These are phyloP conservation scores for Fusarium sp. DNA, from an alignment of 2,329 filamentous ascomycete species.

Conservation along the genomic window DNA sequence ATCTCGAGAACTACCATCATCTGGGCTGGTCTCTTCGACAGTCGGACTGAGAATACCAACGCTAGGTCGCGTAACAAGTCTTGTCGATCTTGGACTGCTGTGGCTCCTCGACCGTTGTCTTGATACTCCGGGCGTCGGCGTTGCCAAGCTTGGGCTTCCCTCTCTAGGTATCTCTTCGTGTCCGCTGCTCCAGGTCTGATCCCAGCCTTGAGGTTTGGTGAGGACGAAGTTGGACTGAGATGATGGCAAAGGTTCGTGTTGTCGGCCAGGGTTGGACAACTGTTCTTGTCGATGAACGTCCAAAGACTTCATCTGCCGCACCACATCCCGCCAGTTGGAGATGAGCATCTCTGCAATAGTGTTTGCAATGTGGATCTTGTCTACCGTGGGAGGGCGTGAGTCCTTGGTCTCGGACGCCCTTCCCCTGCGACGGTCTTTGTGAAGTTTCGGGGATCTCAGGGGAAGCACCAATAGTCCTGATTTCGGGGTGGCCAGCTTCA, in stretches of 20 bases:
- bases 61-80: conserved; percentile 38
- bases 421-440: conserved; percentile 42
- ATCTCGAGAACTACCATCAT: conserved; percentile 18
- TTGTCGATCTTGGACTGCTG: conserved; percentile 39
- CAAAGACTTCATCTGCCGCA: conserved; percentile 68
- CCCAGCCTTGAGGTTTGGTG: conserved; percentile 52
- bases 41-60: conserved; percentile 47
- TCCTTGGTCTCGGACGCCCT: conserved; percentile 19
- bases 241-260: conserved; percentile 47
- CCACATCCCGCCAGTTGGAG: conserved; percentile 72
- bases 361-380: conserved; percentile 70
- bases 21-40: conserved; percentile 44
- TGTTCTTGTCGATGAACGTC: conserved; percentile 44
- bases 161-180: conserved; percentile 14
- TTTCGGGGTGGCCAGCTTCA: conserved; percentile 57
- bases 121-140: conserved; percentile 45
- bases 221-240: conserved; percentile 57
- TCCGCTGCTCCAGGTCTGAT: conserved; percentile 39
- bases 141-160: conserved; percentile 53
- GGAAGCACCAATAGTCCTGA: conserved; percentile 58
- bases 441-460: conserved; percentile 56
- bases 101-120: conserved; percentile 38
- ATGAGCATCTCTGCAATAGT: conserved; percentile 74
- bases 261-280: conserved; percentile 24
- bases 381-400: conserved; percentile 52